These are phyloP conservation scores for Microbotryomycetes sp. DNA, from an alignment of 1,284 basidiomycete species.

Conservation along the genomic window DNA sequence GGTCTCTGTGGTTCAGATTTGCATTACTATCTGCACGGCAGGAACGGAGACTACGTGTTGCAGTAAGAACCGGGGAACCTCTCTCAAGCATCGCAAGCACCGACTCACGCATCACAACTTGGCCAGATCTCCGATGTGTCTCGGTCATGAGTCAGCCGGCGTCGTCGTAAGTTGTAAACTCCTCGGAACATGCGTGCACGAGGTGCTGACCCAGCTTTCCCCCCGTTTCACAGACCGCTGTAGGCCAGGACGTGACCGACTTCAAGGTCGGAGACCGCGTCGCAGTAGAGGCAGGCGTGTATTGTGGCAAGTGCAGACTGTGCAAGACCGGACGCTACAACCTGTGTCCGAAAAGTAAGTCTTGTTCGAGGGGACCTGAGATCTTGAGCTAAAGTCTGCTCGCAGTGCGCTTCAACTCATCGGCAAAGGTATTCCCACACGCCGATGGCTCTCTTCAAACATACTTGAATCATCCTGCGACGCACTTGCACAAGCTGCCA, in stretches of 20 bases:
- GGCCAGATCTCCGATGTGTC: conserved; percentile 55
- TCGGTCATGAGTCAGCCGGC: conserved; percentile 87
- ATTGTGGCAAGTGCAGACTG: conserved; percentile 57
- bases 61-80: not conserved
- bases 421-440: conserved; percentile 87
- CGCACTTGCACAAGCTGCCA: conserved; percentile 78
- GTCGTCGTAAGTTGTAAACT: conserved; percentile 45
- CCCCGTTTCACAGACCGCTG: conserved; percentile 26
- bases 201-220: not conserved
- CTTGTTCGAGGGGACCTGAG: not conserved
- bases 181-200: not conserved
- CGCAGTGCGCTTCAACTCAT: conserved; percentile 75
- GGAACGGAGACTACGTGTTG: conserved; percentile 8
- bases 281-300: conserved; percentile 86
- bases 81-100: too few species aligned
- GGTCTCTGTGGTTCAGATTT: conserved; percentile 80
- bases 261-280: conserved; percentile 78
- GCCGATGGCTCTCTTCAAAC: conserved; percentile 84
- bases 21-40: conserved; percentile 73
- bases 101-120: not conserved
- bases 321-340: conserved; percentile 73
- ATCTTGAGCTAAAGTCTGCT: not conserved
- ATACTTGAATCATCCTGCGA: conserved; percentile 77
- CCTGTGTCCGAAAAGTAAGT: conserved; percentile 58
- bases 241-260: conserved; percentile 58